These are phyloP conservation scores for Torulaspora gathmanii DNA, from an alignment of 805 yeast genomes.

Conservation along the genomic window DNA sequence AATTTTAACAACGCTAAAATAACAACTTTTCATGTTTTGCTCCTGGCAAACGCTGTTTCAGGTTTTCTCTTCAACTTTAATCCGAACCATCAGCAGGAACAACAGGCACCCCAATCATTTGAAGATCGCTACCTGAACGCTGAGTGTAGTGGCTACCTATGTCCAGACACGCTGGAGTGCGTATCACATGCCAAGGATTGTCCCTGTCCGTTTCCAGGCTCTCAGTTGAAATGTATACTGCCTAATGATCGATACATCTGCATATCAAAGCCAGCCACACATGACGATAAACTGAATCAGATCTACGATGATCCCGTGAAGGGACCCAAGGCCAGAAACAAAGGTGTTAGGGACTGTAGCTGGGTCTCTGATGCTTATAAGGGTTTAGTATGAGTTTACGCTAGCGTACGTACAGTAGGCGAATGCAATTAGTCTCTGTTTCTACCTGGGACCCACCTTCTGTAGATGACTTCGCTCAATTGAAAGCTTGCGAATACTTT, in stretches of 20 bases:
- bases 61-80: conserved; percentile 40
- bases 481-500: conserved; percentile 39
- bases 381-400: conserved; percentile 38
- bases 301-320: conserved; percentile 44
- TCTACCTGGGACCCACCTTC: conserved; percentile 81
- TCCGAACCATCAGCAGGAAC: conserved; percentile 32
- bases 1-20: not conserved
- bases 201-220: conserved; percentile 85
- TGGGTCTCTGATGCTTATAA: conserved; percentile 74
- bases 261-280: conserved; percentile 70
- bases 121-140: conserved; percentile 38
- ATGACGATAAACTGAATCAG: conserved; percentile 35
- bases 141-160: conserved; percentile 62
- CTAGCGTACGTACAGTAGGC: not conserved
- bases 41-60: not conserved
- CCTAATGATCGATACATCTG: conserved; percentile 70
- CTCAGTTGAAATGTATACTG: conserved; percentile 74
- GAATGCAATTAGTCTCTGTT: conserved; percentile 58
- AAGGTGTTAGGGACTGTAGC: conserved; percentile 71
- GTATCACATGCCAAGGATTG: conserved; percentile 67
- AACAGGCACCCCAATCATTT: conserved; percentile 28
- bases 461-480: conserved; percentile 62
- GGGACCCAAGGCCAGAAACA: conserved; percentile 43
- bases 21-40: not conserved
- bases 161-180: conserved; percentile 80